A percentile compares a stretch with the other conserved stretches of the same genome.
phyloP scores from a whole-genome alignment of 169 alveolate genomes.

The Plasmodium ovale region DNA sequence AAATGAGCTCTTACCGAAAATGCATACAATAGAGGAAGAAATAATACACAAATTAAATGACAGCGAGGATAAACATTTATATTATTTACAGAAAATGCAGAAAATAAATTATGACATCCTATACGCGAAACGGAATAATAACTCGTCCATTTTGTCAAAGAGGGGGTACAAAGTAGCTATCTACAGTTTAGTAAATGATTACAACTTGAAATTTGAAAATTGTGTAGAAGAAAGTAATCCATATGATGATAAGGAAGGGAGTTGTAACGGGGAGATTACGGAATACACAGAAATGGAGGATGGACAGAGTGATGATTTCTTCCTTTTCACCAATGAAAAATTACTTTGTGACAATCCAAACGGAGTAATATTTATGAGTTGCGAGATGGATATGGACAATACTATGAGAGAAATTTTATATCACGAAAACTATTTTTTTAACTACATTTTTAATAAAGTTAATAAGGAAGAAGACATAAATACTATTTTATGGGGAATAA shows the following conservation, averaged over 20 bases:
- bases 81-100: slow-evolving; percentile 40
- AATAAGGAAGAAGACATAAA: slow-evolving; percentile 19
- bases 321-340: slow-evolving; percentile 31
- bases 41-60: slow-evolving; percentile 21
- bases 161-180: slow-evolving; percentile 29
- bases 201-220: slow-evolving; percentile 11
- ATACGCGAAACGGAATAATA: background rate
- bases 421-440: slow-evolving; percentile 73
- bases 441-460: slow-evolving; percentile 44
- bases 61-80: slow-evolving; percentile 53
- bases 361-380: slow-evolving; percentile 3
- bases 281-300: slow-evolving; percentile 12
- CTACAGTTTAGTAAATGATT: slow-evolving; percentile 28
- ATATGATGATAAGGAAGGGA: background rate
- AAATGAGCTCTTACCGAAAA: slow-evolving; percentile 49
- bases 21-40: slow-evolving; percentile 35
- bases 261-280: background rate
- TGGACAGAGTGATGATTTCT: slow-evolving; percentile 15
- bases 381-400: background rate
- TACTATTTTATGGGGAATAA: background rate
- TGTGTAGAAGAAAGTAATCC: background rate
- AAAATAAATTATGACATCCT: slow-evolving; percentile 47
- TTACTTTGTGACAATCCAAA: background rate
- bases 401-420: slow-evolving; percentile 48
- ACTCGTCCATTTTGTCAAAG: background rate